phyloP scores from a whole-genome alignment of 2,329 filamentous ascomycete genomes.

The Mariannaea elegans region DNA sequence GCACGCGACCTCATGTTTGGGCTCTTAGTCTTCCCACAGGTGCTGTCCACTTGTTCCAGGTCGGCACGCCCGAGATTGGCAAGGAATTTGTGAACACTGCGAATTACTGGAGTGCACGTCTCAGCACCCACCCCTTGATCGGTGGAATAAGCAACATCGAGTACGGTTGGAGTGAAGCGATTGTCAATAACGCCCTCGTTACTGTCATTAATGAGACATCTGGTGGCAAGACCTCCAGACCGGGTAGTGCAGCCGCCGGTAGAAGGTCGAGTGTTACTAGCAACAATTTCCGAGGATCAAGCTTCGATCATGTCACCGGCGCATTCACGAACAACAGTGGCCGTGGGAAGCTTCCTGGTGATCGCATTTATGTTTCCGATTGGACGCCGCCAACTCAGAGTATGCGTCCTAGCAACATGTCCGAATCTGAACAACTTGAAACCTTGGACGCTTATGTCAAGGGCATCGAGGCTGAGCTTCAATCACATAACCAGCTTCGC shows the following conservation, averaged over 20 bases:
- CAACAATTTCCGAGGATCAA: constrained; percentile 62
- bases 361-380: constrained; percentile 83
- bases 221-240: constrained; percentile 52
- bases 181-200: constrained; percentile 72
- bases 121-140: constrained; percentile 91
- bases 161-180: constrained; percentile 91
- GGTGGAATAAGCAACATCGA: constrained; percentile 97
- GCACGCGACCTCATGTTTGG: constrained; percentile 90
- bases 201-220: constrained; percentile 60
- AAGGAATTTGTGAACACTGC: constrained; percentile 93
- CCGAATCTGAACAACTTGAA: constrained; percentile 82
- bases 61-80: constrained; percentile 92
- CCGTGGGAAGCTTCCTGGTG: constrained; percentile 76
- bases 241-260: constrained; percentile 56
- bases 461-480: constrained; percentile 85
- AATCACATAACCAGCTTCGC: constrained; percentile 87
- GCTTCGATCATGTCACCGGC: constrained; percentile 67
- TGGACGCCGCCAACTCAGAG: constrained; percentile 92
- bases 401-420: constrained; percentile 81
- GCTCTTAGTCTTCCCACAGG: constrained; percentile 90
- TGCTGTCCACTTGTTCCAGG: constrained; percentile 97
- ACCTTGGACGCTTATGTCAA: constrained; percentile 81
- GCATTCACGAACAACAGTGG: constrained; percentile 61
- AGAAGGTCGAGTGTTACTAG: constrained; percentile 58
- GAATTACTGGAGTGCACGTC: constrained; percentile 96